phyloP scores from a whole-genome alignment of 2,329 filamentous ascomycete species.

The Talaromyces sp. region DNA sequence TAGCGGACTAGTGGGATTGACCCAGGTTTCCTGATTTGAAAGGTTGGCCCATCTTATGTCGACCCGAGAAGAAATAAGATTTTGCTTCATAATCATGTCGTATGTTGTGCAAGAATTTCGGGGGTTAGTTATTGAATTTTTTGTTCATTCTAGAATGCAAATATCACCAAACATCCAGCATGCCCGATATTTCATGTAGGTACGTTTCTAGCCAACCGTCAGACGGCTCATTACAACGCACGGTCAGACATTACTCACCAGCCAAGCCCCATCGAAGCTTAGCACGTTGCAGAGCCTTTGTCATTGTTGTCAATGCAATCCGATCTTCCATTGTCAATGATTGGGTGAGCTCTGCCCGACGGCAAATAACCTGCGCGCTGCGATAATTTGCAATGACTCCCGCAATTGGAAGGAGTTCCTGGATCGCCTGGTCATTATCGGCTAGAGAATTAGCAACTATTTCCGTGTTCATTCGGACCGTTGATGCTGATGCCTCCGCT shows the following conservation, averaged over 20 bases:
- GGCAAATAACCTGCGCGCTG: not conserved
- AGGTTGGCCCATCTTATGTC: no score
- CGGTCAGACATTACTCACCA: not conserved
- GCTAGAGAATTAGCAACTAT: slow-evolving; percentile 3
- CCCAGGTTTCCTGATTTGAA: not conserved
- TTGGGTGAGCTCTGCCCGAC: not conserved
- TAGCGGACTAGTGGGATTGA: not conserved
- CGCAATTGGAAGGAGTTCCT: slow-evolving; percentile 1
- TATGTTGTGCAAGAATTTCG: no score
- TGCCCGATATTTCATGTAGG: not conserved
- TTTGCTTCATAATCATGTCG: no score
- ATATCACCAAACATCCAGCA: not conserved
- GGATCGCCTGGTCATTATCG: not conserved
- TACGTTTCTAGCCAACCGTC: not conserved
- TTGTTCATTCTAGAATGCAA: no score
- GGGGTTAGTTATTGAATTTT: no score
- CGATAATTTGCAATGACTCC: slow-evolving; percentile 2
- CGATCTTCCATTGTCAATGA: not conserved
- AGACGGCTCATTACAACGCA: not conserved
- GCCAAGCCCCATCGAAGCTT: slow-evolving; percentile 1
- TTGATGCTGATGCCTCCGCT: not conserved
- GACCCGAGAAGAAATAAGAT: no score
- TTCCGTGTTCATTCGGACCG: not conserved
- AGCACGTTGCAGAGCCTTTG: not conserved
- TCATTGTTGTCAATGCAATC: not conserved